These are phyloP conservation scores for Moesziomyces sp. DNA, from an alignment of 1,284 basidiomycete genomes.

Conservation along the genomic window DNA sequence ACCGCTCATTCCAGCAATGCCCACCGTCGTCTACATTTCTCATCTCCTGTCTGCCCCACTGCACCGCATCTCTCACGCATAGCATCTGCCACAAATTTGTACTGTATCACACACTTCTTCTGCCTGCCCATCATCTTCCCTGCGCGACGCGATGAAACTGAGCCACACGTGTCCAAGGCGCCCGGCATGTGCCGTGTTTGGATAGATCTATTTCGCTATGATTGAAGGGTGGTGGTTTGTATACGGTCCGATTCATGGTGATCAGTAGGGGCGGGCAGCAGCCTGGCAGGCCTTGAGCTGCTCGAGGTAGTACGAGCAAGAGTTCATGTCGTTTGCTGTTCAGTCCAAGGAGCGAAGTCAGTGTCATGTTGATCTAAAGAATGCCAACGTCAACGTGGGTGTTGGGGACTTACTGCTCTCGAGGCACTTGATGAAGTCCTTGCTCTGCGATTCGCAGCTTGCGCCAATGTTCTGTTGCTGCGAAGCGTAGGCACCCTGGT, in stretches of 20 bases:
- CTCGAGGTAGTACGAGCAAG: conserved; percentile 73
- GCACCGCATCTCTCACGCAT: neutral
- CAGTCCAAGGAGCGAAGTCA: conserved; percentile 2
- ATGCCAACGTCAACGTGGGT: neutral
- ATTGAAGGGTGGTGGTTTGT: conserved; percentile 1
- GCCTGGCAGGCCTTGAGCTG: conserved; percentile 68
- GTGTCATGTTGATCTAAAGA: neutral
- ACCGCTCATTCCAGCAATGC: neutral
- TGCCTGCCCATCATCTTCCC: too few relatives aligned
- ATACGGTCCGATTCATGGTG: neutral
- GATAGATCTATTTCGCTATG: neutral
- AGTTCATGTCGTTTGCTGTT: conserved; percentile 70
- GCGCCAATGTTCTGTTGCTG: conserved; percentile 62
- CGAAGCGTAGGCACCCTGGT: conserved; percentile 27
- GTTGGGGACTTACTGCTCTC: conserved; percentile 52
- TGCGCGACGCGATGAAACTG: too few relatives aligned
- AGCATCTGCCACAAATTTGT: neutral
- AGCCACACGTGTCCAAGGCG: too few relatives aligned
- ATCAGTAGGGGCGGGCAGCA: conserved; percentile 62
- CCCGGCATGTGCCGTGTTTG: neutral
- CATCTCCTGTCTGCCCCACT: neutral
- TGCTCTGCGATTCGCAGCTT: conserved; percentile 72
- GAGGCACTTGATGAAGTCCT: conserved; percentile 68
- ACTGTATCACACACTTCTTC: too few relatives aligned
- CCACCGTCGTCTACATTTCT: neutral